Evolutionary conservation across 176 grass and related monocot species (phyloP), one percentile per base, ranked within the genome.

Genomic region (Stipa capillata): DNA sequence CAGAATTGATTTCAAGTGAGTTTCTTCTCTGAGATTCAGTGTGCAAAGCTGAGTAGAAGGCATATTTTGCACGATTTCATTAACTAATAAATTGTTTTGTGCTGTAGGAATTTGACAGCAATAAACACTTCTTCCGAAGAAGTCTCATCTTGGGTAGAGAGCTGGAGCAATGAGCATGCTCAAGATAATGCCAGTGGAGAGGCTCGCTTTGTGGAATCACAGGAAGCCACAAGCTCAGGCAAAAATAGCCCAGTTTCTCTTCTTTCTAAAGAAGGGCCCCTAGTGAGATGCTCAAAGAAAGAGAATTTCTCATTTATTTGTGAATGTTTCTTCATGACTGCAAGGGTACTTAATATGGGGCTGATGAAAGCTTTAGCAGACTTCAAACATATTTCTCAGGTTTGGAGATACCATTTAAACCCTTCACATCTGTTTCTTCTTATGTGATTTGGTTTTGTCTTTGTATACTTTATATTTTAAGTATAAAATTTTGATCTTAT

Each of bases 281-380:
- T 82, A 60, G 62, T 67, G 82, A 73, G 65, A 54, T 72, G 57
- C 64, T 53, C 80, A 74, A 98, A 83, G 60, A 94, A 92, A 76
- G 87, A 92, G 2, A 98, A 94, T 52, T 98, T 87, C 72, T 94
- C 92, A 35, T 98, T 98, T 88, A 89, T 94, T 82, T 98, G 95
- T 0, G 92, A 98, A 73, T 98, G 90, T 81, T 98, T 94, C 83
- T 98, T 98, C 85, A 98, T 98, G 95, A 94, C 92, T 13, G 78
- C 95, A 73, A 86, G 95, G 51, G 96, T 93, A 49, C 90, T 99
- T 75, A 99, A 95, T 72, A 81, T 99, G 39, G 96, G 96, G n/a
- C 68, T 99, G 69, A 84, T 93, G 83, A 99, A 99, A 93, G 88
- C 88, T 75, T 49, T 99, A 70, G 87, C 96, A 36, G 96, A 99